Evolutionary conservation across 148 eudicot species (phyloP).

Genomic region (Salicornia ramosissima): DNA sequence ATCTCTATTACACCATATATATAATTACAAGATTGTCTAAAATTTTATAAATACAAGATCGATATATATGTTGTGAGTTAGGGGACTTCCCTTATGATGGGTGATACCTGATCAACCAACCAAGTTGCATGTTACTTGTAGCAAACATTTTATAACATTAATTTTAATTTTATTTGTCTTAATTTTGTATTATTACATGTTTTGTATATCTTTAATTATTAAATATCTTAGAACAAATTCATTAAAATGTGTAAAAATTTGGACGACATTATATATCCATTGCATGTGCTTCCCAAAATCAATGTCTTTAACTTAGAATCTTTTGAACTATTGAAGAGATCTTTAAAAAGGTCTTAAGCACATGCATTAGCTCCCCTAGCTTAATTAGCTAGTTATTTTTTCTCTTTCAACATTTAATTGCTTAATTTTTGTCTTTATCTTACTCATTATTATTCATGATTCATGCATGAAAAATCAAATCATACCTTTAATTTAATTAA

Average conservation of each 20-base stretch:
- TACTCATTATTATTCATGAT: neutral
- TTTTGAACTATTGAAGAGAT: conserved; percentile 18
- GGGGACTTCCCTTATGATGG: conserved; percentile 2
- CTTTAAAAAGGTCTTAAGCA: conserved; percentile 6
- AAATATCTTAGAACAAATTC: neutral
- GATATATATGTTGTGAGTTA: conserved; percentile 5
- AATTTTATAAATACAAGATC: neutral
- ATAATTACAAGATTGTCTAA: neutral
- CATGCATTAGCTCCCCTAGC: conserved; percentile 16
- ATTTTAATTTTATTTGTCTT: conserved; percentile 9
- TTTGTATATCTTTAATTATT: neutral
- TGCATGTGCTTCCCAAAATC: conserved; percentile 30
- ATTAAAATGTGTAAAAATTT: neutral
- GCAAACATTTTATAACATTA: neutral
- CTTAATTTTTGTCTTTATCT: conserved; percentile 5
- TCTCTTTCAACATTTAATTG: neutral
- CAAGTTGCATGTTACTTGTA: conserved; percentile 19
- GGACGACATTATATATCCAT: conserved; percentile 7
- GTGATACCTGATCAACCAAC: conserved; percentile 13
- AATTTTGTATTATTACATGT: neutral
- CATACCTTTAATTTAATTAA: neutral
- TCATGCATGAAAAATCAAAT: neutral
- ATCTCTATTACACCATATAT: neutral
- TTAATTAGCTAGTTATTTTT: neutral
- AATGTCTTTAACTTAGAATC: conserved; percentile 19